These are phyloP conservation scores for Nicotiana attenuata DNA, from an alignment of 257 asterid genomes.

Conservation along the genomic window DNA sequence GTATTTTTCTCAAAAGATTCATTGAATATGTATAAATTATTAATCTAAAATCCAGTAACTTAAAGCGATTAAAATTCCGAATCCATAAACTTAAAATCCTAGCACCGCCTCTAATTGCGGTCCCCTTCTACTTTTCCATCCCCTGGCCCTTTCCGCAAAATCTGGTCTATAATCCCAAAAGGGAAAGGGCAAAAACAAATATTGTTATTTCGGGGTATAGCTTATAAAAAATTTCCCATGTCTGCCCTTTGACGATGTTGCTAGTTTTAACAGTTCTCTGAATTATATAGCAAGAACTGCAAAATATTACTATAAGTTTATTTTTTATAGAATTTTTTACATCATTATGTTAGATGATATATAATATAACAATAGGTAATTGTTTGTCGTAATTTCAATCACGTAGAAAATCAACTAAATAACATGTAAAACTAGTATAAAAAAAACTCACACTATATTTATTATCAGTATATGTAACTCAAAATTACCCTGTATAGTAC, in stretches of 20 bases:
- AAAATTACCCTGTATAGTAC: no score
- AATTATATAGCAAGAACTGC: background rate
- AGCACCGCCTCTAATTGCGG: background rate
- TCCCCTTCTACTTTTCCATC: slow-evolving; percentile 29
- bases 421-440: background rate
- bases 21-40: no score
- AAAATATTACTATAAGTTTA: background rate
- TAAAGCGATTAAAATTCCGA: no score
- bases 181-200: background rate
- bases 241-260: background rate
- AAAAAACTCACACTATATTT: no score
- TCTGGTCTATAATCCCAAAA: background rate
- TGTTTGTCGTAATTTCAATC: background rate
- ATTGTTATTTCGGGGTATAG: background rate
- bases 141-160: background rate
- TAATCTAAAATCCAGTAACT: no score
- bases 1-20: no score
- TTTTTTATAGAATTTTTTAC: background rate
- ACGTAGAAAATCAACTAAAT: background rate
- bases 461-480: no score
- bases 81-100: no score
- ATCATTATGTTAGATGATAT: background rate
- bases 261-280: background rate
- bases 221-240: background rate
- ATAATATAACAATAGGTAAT: background rate